Conservation (phyloP, 805 yeast species). For the Wickerhamomyces tratensis region DNA sequence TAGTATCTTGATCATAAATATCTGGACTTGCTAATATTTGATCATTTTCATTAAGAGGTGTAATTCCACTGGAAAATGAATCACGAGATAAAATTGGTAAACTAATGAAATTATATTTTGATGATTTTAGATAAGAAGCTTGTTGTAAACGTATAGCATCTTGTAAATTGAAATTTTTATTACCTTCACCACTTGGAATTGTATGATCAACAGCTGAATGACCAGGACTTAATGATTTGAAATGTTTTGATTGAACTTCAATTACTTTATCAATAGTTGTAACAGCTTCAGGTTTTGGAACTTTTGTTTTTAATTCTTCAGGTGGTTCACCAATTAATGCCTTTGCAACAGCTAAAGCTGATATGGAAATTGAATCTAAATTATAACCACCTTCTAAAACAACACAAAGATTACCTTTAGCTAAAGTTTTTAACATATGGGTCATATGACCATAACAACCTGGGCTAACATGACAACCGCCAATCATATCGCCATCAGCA, state of each 20-base stretch:
- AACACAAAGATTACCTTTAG: conserved; percentile 82
- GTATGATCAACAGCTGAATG: conserved; percentile 28
- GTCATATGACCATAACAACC: conserved; percentile 97
- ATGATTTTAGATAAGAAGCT: conserved; percentile 37
- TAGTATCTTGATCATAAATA: conserved; percentile 50
- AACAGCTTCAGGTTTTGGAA: conserved; percentile 70
- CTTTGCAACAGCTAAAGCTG: conserved; percentile 89
- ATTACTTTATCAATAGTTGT: conserved; percentile 76
- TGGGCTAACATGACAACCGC: conserved; percentile 93
- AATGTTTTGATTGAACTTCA: conserved; percentile 71
- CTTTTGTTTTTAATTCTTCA: conserved; percentile 51
- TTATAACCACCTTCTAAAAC: conserved; percentile 96
- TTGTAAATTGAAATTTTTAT: conserved; percentile 43
- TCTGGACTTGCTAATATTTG: conserved; percentile 65
- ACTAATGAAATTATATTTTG: conserved; percentile 47
- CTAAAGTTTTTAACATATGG: conserved; percentile 77
- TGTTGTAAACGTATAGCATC: conserved; percentile 75
- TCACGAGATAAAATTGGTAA: conserved; percentile 52
- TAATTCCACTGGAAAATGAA: conserved; percentile 21
- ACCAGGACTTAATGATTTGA: conserved; percentile 80
- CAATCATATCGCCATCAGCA: conserved; percentile 96
- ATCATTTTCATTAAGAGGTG: conserved; percentile 28
- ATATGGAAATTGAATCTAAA: conserved; percentile 78
- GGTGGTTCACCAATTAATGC: conserved; percentile 95
- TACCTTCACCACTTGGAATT: conserved; percentile 20